Percentiles rank a stretch among this genome's conserved stretches.
phyloP scores from a whole-genome alignment of 1,284 basidiomycete species.

The Tylopilus sp. region DNA sequence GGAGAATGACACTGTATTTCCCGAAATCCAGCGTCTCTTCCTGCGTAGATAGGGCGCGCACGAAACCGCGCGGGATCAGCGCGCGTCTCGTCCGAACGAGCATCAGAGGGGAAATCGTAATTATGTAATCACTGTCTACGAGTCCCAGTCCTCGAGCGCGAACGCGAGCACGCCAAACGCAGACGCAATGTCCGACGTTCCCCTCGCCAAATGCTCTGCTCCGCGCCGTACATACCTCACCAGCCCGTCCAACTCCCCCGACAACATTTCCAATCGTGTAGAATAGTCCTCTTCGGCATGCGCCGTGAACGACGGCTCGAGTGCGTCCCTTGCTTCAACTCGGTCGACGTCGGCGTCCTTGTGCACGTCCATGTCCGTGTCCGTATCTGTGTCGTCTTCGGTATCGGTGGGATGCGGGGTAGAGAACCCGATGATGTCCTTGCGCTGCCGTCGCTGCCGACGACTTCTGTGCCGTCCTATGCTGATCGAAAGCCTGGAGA shows the following conservation, averaged over 20 bases:
- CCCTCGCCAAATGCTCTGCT: slow-evolving; percentile 59
- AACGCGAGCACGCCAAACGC: slow-evolving; percentile 75
- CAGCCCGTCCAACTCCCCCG: slow-evolving; percentile 62
- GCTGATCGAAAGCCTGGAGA: slow-evolving; percentile 54
- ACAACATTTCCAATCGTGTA: slow-evolving; percentile 56
- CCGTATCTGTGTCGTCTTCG: slow-evolving; percentile 48
- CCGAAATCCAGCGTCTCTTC: slow-evolving; percentile 42
- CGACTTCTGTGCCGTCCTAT: slow-evolving; percentile 58
- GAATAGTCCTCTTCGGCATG: slow-evolving; percentile 40
- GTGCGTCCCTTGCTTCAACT: slow-evolving; percentile 29
- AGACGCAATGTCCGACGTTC: slow-evolving; percentile 50
- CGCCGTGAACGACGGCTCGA: slow-evolving; percentile 46
- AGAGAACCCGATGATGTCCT: slow-evolving; percentile 62
- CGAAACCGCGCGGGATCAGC: background rate
- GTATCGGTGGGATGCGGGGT: slow-evolving; percentile 29
- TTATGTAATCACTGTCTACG: slow-evolving; percentile 16
- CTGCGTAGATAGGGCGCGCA: slow-evolving; percentile 10
- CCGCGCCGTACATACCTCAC: slow-evolving; percentile 66
- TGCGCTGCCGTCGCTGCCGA: slow-evolving; percentile 47
- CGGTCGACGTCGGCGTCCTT: slow-evolving; percentile 18
- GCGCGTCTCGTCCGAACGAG: background rate
- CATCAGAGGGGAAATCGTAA: background rate
- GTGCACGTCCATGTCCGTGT: slow-evolving; percentile 40
- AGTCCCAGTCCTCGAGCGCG: slow-evolving; percentile 78
- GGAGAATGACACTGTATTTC: slow-evolving; percentile 60